Conservation (phyloP, 371 early-diverging fungal species). For the Sporodiniella umbellata region DNA sequence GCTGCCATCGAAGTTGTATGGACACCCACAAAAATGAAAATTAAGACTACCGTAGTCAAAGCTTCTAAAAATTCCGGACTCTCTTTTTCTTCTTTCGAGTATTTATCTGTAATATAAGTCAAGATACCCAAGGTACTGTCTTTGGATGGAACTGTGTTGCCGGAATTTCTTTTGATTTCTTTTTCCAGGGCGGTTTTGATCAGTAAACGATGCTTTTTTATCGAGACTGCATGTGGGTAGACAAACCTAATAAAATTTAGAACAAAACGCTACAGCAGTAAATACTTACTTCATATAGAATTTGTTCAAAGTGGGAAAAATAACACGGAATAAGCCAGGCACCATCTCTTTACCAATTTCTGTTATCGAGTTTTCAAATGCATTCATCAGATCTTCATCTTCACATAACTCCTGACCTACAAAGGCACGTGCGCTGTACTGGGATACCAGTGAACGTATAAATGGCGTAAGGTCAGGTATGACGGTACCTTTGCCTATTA, state of each 20-base stretch:
- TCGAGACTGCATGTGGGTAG: neutral
- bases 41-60: slow-evolving; percentile 10
- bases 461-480: slow-evolving; percentile 6
- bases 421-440: slow-evolving; percentile 18
- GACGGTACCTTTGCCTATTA: neutral
- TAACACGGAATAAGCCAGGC: slow-evolving; percentile 8
- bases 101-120: neutral
- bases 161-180: slow-evolving; percentile 10
- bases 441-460: slow-evolving; percentile 12
- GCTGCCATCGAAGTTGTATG: slow-evolving; percentile 37
- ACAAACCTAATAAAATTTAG: neutral
- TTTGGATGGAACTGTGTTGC: neutral
- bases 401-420: slow-evolving; percentile 13
- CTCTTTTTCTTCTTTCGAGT: slow-evolving; percentile 13
- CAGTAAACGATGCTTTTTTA: slow-evolving; percentile 1
- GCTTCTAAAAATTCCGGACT: slow-evolving; percentile 12
- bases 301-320: slow-evolving; percentile 25
- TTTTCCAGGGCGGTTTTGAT: slow-evolving; percentile 7
- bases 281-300: slow-evolving; percentile 21
- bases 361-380: slow-evolving; percentile 9
- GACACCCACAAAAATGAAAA: slow-evolving; percentile 38
- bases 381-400: slow-evolving; percentile 5
- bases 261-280: neutral
- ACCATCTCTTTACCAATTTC: slow-evolving; percentile 13
- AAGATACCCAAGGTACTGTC: slow-evolving; percentile 2